These are phyloP conservation scores for Oryza coarctata DNA, from an alignment of 176 grass and related monocot species.

Conservation along the genomic window DNA sequence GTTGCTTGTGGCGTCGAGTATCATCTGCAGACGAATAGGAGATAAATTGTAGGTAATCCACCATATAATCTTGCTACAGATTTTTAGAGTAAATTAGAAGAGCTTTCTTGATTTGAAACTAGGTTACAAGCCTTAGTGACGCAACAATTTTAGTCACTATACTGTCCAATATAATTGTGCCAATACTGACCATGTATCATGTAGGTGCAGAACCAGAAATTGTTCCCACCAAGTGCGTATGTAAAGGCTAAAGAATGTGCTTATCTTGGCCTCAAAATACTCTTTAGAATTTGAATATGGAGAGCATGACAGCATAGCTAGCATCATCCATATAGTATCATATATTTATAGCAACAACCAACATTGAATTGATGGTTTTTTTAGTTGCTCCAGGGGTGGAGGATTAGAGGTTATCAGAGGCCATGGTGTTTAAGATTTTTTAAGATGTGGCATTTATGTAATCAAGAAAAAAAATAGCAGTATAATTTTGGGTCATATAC, in stretches of 20 bases:
- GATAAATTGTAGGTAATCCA: neutral
- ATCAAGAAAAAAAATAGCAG: neutral
- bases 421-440: neutral
- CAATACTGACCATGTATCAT: neutral
- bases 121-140: neutral
- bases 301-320: neutral
- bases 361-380: neutral
- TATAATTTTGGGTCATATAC: neutral
- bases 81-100: neutral
- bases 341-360: neutral
- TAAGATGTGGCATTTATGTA: too few relatives aligned
- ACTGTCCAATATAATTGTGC: neutral
- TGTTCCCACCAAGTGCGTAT: neutral
- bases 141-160: neutral
- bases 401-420: neutral
- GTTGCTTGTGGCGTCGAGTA: constrained; percentile 78
- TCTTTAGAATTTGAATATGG: neutral
- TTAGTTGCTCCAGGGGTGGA: too few relatives aligned
- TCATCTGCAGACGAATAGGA: constrained; percentile 43
- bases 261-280: neutral
- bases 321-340: neutral
- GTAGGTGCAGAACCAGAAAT: too few relatives aligned
- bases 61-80: neutral
- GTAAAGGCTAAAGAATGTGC: neutral
- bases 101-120: neutral